Base-by-base conservation (phyloP, 352 stramenopile species). In the Globisporangium apiculatum region DNA sequence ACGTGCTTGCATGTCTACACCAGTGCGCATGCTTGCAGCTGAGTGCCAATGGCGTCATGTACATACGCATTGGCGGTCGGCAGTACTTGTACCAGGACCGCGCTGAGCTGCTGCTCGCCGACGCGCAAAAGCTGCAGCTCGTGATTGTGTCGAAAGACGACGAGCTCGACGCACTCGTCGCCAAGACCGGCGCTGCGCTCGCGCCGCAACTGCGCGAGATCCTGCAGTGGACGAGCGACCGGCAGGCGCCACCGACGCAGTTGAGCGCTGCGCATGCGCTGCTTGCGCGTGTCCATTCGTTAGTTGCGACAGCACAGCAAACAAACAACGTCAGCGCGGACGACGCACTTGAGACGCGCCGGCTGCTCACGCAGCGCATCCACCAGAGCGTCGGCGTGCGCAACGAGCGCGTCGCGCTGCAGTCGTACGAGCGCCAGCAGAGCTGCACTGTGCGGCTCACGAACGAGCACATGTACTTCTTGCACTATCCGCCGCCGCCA, bases 31-130 rank as follows among this genome's bases (percentile, higher is more conserved):
- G 2, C 3, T 31, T 31, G 24, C 24, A 31, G 24, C 24, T 31
- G 24, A 31, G 24, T 31, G 24, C 3, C 24, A 31, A 31, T 31
- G 24, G 24, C 24, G 24, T 31, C 24, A 31, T 31, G 24, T 3
- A 31, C 24, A 31, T 31, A 2, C 24, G 24, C 24, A 31, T 31
- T 31, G 24, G 24, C 24, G 24, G 24, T 2, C 24, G 69, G 17
- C 55, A 84, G 58, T 77, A 72, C 37, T 60, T 92, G 54, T 92
- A 90, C 43, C 83, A 89, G 48, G 65, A 88, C 61, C 73, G 70
- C 45, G 76, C 79, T 9, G 66, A 83, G 40, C 58, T 87, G 17
- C 58, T 92, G 24, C 61, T 55, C 17, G 50, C 63, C 4, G 83
- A 92, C 54, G 79, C 83, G 0, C 54, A 60, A 11, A 51, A 60